A percentile compares a stretch with the other conserved stretches of the same genome.
These are phyloP conservation scores for Cucumis cinereus DNA, from an alignment of 306 rosid genomes.

Conservation along the genomic window DNA sequence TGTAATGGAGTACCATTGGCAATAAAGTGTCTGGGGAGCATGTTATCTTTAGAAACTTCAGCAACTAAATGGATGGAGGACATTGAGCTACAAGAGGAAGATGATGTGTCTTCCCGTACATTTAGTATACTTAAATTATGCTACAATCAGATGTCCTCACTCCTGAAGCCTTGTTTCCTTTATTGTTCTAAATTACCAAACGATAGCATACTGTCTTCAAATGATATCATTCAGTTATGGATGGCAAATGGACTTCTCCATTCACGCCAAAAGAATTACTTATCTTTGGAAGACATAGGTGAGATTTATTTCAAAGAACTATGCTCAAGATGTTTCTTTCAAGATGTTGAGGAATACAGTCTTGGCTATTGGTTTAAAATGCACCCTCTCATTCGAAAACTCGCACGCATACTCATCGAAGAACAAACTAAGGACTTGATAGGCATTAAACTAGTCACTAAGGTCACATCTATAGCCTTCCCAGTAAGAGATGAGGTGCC, in stretches of 20 bases:
- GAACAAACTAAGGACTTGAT: background rate
- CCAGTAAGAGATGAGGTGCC: background rate
- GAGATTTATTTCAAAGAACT: slow-evolving; percentile 3
- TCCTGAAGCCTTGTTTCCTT: slow-evolving; percentile 8
- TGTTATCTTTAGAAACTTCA: background rate
- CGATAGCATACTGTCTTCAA: background rate
- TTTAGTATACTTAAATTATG: background rate
- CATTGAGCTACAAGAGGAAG: background rate
- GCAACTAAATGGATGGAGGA: background rate
- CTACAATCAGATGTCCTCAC: slow-evolving; percentile 5
- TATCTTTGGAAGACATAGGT: background rate
- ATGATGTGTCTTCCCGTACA: background rate
- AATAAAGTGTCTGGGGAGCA: background rate
- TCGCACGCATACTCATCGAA: background rate
- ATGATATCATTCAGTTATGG: background rate
- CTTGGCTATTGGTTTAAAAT: background rate
- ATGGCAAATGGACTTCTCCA: slow-evolving; percentile 6
- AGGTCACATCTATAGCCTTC: background rate
- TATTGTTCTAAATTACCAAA: background rate
- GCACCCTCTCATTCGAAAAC: background rate
- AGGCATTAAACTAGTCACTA: background rate
- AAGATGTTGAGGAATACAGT: background rate
- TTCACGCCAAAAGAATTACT: background rate
- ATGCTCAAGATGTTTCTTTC: background rate
- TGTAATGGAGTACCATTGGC: slow-evolving; percentile 5